phyloP scores from a whole-genome alignment of 176 grass and related monocot genomes.

The Avena eriantha region DNA sequence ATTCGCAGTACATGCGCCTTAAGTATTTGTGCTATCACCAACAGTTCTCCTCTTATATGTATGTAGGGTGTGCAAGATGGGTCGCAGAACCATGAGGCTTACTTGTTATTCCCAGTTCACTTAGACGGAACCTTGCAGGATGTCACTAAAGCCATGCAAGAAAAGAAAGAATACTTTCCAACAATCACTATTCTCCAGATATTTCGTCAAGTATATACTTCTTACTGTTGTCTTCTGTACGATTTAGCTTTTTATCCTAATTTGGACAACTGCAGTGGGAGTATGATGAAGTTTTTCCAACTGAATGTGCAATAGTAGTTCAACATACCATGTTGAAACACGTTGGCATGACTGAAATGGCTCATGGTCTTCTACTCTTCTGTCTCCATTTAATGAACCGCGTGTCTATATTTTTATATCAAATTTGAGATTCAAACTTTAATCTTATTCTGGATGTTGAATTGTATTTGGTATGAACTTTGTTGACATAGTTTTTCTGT shows the following conservation, averaged over 20 bases:
- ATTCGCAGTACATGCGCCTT: neutral
- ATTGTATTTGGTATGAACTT: neutral
- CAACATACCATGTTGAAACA: neutral
- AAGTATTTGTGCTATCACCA: conserved; percentile 15
- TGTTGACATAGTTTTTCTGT: neutral
- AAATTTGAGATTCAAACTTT: neutral
- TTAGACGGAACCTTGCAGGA: conserved; percentile 87
- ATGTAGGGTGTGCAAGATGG: conserved; percentile 76
- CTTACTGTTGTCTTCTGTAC: conserved; percentile 26
- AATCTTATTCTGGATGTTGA: conserved; percentile 13
- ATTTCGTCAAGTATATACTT: conserved; percentile 73
- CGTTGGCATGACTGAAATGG: neutral
- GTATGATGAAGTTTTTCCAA: neutral
- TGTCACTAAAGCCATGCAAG: conserved; percentile 64
- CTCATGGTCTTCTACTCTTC: neutral
- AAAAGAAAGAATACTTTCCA: conserved; percentile 70
- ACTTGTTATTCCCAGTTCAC: conserved; percentile 91
- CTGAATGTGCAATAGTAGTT: neutral
- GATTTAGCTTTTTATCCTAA: neutral
- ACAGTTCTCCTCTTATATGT: conserved; percentile 39
- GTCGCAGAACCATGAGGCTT: conserved; percentile 75
- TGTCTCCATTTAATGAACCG: neutral
- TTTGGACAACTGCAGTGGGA: neutral
- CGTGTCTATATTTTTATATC: conserved; percentile 12
- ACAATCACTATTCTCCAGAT: conserved; percentile 79